These are phyloP conservation scores for Misopates orontium DNA, from an alignment of 257 asterid species.

Conservation along the genomic window DNA sequence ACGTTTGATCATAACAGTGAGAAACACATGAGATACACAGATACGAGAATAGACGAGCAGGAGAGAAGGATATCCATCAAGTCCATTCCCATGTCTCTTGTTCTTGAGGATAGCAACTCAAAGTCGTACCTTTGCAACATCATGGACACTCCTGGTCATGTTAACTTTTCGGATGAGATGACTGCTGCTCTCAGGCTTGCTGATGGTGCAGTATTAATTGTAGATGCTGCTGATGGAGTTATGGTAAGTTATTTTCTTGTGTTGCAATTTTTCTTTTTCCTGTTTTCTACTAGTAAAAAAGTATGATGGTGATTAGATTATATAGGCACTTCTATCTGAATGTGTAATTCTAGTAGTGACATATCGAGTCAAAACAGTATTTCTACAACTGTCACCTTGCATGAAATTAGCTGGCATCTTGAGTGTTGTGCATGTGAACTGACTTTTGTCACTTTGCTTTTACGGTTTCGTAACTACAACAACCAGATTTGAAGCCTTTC, in stretches of 20 bases:
- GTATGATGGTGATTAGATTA: not conserved
- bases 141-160: constrained; percentile 98
- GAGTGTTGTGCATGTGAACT: not conserved
- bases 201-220: constrained; percentile 95
- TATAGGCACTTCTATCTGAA: not conserved
- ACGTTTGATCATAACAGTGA: constrained; percentile 89
- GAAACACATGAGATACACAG: constrained; percentile 96
- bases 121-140: constrained; percentile 89
- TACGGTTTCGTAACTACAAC: not conserved
- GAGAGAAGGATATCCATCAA: constrained; percentile 92
- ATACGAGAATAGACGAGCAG: constrained; percentile 95
- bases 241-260: constrained; percentile 54
- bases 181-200: constrained; percentile 96
- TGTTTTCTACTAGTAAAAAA: not conserved
- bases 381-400: not conserved
- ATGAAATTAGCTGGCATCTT: not conserved
- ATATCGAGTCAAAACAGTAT: not conserved
- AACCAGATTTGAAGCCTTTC: not conserved
- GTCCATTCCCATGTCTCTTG: constrained; percentile 88
- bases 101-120: constrained; percentile 87
- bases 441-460: not conserved
- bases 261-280: not conserved
- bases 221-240: constrained; percentile 98
- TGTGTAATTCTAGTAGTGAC: not conserved
- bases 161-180: constrained; percentile 97